Evolutionary conservation across 140 eudicot genomes (phyloP).

Genomic region (Senecio squalidus): DNA sequence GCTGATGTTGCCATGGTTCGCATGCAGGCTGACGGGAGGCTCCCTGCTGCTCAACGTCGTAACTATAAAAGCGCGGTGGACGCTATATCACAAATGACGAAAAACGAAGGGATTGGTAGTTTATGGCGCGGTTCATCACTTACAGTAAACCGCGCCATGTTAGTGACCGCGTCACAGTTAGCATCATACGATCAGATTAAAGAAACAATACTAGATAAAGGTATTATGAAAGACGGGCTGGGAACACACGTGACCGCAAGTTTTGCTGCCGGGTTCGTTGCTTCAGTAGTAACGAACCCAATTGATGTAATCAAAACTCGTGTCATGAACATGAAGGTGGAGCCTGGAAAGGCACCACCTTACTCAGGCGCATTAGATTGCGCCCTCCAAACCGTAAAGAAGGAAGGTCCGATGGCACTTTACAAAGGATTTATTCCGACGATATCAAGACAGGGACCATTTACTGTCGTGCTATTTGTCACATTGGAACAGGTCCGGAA

Average conservation of each 20-base stretch:
- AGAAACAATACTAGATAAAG: conserved; percentile 47
- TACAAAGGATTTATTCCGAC: conserved; percentile 95
- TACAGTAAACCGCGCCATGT: conserved; percentile 98
- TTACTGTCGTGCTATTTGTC: conserved; percentile 88
- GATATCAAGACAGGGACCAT: conserved; percentile 97
- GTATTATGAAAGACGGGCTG: conserved; percentile 73
- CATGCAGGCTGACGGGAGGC: conserved; percentile 98
- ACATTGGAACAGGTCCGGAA: conserved; percentile 92
- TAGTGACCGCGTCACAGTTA: conserved; percentile 85
- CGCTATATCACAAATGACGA: conserved; percentile 62
- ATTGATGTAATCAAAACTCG: conserved; percentile 89
- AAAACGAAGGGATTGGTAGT: conserved; percentile 62
- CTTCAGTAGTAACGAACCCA: conserved; percentile 90
- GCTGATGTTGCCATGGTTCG: conserved; percentile 98
- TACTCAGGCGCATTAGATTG: conserved; percentile 75
- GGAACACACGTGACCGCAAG: conserved; percentile 95
- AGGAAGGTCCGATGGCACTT: conserved; percentile 81
- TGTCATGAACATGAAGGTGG: conserved; percentile 93
- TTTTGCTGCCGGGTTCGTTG: conserved; percentile 95
- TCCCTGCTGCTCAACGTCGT: conserved; percentile 65
- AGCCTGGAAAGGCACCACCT: conserved; percentile 53
- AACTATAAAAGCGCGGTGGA: conserved; percentile 79
- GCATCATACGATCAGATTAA: conserved; percentile 93
- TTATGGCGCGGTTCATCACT: conserved; percentile 97
- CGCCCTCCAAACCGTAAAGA: conserved; percentile 51